Percentiles rank a stretch among this genome's conserved stretches.
Evolutionary conservation across 2,329 filamentous ascomycete species (phyloP).

Genomic region (Stachybotrys elegans): DNA sequence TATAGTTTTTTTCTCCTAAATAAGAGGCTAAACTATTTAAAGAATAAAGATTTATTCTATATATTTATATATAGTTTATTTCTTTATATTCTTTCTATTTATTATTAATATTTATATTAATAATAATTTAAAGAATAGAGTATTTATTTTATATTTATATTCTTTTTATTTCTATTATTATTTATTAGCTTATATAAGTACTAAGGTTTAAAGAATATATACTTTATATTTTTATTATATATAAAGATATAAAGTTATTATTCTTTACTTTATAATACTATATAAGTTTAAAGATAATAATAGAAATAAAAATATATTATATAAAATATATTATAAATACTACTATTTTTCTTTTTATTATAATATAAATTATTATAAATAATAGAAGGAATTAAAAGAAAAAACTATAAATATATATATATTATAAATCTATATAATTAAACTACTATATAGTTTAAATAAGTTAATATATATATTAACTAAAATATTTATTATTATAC

Average conservation of each 20-base stretch:
- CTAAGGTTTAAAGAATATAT: not conserved
- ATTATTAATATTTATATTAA: not conserved
- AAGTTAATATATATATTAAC: not conserved
- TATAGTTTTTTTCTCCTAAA: not conserved
- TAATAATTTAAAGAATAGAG: not conserved
- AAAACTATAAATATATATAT: not conserved
- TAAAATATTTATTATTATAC: constrained; percentile 1
- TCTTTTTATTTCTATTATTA: not conserved
- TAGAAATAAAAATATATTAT: not conserved
- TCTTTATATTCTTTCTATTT: not conserved
- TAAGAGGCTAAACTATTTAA: not conserved
- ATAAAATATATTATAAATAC: not conserved
- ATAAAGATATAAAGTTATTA: not conserved
- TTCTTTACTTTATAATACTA: not conserved
- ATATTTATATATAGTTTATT: not conserved
- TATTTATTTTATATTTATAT: not conserved
- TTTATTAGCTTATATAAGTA: not conserved
- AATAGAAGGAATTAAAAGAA: not conserved
- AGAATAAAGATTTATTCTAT: not conserved
- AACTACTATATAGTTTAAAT: constrained; percentile 2
- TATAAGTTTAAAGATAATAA: not conserved
- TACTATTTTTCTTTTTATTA: not conserved
- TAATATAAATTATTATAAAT: not conserved
- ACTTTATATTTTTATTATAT: not conserved
- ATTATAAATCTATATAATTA: not conserved